Base-by-base conservation (phyloP, 75 land plant genomes). In the Selaginella moellendorffii region DNA sequence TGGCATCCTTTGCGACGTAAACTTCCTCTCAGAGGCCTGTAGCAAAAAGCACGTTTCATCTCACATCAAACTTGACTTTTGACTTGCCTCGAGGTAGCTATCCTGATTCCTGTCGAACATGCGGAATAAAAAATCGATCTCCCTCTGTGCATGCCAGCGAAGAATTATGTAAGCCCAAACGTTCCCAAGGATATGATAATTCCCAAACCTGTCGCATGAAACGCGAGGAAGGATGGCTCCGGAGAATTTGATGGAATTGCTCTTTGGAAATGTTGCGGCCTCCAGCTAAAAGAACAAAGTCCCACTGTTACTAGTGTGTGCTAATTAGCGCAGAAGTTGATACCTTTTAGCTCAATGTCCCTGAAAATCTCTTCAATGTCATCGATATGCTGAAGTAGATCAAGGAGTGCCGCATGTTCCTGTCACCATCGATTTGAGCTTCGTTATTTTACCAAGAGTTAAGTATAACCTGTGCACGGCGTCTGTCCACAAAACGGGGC, bases 391-490 rank as follows among this genome's bases (percentile, higher is more conserved):
- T 67, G 69, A 28, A 78, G 27, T 10, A 78, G 73, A 54, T 78
- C 72, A 17, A 59, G 80, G 29, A 78, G 56, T 27, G 79, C 80
- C 30, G 79, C 80, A 31, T 69, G 70, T 51, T 78, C 79, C 80
- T 77, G 65, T 60, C 53, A 71, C n/a, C n/a, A 36, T 36, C 14
- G 14, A 36, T 36, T 36, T 36, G 14, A 5, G 10, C 5, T 36
- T 36, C 46, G 10, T 14, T 36, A 36, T 36, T 36, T n/a, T n/a
- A n/a, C n/a, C n/a, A n/a, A n/a, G n/a, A n/a, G n/a, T n/a, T n/a
- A n/a, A n/a, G n/a, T n/a, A n/a, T n/a, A 24, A 77, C 79, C 79
- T 71, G 74, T 52, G 80, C 80, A 24, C 80, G 73, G 9, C 62
- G 73, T 9, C 70, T 76, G 24, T 75, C 74, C 46, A 46, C 65